These are phyloP conservation scores for Teratosphaeriaceae sp. DNA, from an alignment of 2,329 filamentous ascomycete genomes.

Conservation along the genomic window DNA sequence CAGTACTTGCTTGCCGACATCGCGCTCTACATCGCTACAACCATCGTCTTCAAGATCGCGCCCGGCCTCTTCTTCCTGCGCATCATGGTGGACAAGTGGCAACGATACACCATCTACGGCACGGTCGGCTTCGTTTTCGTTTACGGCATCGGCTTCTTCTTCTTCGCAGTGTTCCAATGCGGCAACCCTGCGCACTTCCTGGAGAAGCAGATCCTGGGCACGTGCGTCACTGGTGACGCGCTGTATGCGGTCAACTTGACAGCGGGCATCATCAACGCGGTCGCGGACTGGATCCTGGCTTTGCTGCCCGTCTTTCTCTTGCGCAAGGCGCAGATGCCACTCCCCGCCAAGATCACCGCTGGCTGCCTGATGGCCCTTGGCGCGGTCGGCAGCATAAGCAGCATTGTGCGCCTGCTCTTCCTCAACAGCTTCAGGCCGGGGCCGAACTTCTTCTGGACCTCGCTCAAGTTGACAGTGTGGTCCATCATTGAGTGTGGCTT, in stretches of 20 bases:
- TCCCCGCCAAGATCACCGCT: slow-evolving; percentile 35
- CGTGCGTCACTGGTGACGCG: slow-evolving; percentile 15
- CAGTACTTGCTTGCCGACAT: slow-evolving; percentile 28
- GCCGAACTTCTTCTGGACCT: slow-evolving; percentile 18
- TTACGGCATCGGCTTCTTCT: slow-evolving; percentile 29
- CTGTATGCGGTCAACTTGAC: slow-evolving; percentile 17
- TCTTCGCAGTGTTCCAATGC: slow-evolving; percentile 27
- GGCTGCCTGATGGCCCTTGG: slow-evolving; percentile 35
- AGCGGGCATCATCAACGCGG: slow-evolving; percentile 29
- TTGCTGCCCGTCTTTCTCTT: slow-evolving; percentile 36
- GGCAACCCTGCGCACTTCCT: slow-evolving; percentile 20
- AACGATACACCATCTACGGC: slow-evolving; percentile 24
- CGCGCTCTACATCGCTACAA: slow-evolving; percentile 33
- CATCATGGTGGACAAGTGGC: slow-evolving; percentile 35
- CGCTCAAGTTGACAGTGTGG: slow-evolving; percentile 24
- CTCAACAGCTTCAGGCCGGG: slow-evolving; percentile 15
- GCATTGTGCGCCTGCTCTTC: slow-evolving; percentile 20
- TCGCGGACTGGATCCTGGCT: slow-evolving; percentile 31
- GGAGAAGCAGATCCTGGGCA: slow-evolving; percentile 11
- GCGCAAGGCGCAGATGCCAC: slow-evolving; percentile 35
- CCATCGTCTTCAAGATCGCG: slow-evolving; percentile 39
- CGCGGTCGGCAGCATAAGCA: slow-evolving; percentile 18
- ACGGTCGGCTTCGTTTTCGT: slow-evolving; percentile 26
- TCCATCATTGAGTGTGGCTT: slow-evolving; percentile 30
- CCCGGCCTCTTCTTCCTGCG: slow-evolving; percentile 40